Base-by-base conservation (phyloP, 2,329 filamentous ascomycete genomes). In the Thermoascus crustaceus region DNA sequence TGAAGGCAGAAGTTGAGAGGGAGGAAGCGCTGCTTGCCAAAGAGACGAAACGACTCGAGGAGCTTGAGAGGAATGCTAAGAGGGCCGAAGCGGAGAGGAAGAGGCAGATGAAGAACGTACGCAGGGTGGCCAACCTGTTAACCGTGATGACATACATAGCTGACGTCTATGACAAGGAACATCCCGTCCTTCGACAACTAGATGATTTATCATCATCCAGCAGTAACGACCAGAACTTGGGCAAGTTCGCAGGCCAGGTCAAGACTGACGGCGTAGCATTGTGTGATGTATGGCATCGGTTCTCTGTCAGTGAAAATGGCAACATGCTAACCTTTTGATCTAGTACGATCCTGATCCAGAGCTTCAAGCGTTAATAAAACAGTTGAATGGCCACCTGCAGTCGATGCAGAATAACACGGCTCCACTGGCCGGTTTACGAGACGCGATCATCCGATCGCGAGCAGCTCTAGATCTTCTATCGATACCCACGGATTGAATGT, bases 21-120 rank as follows among this genome's bases (percentile, higher is more conserved):
- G 64, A 68, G 41, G 60, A 67, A 39, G 51, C 54, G 2, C 48
- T 63, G 9, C 53, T 67, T n/a, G 57, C 54, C 9, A 50, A 50
- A 6, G 65, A 68, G 41, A 60, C 45, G 19, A 57, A 53, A 31
- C 53, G 62, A 21, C 46, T 68, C 8, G 56, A 62, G 22, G 57
- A 61, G 29, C 55, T 68, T 48, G 58, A 66, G 34, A 63, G 54
- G 34, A 66, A 66, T 35, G 57, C 63, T 13, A 66, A 61, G 40
- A 49, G 55, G 23, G 59, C 55, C 3, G 57, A 61, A 39, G 38
- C 48, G 11, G 56, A 66, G 37, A 54, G 57, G 23, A 61, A 61
- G 45, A 53, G 58, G 37, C 59, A 64, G 35, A 52, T 50, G 42
- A 64, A 63, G 34, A 65, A 64, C 44, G 63, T 64, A 50, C 20